Percentiles rank a stretch among this genome's conserved stretches.
phyloP scores from a whole-genome alignment of 345 rosid species.

The Psidium friedrichsthalianum region DNA sequence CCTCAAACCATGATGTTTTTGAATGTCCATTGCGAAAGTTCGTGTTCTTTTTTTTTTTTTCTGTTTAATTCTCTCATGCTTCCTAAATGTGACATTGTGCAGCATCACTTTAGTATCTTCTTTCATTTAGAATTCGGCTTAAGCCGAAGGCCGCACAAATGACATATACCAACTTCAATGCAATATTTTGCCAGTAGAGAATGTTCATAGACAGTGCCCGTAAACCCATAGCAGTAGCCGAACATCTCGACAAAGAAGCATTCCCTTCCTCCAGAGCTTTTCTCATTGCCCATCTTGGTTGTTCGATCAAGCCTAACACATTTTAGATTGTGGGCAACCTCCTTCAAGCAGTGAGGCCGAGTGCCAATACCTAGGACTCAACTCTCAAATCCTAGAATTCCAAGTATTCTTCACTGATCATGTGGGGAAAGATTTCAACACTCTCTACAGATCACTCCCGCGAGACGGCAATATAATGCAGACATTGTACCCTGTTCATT shows the following conservation, averaged over 20 bases:
- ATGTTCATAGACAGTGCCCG: not conserved
- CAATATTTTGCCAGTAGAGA: not conserved
- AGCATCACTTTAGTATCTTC: not conserved
- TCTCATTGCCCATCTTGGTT: not conserved
- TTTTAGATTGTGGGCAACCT: not conserved
- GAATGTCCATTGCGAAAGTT: no score
- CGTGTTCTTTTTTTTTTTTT: no score
- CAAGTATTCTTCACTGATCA: constrained; percentile 8
- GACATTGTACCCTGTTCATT: not conserved
- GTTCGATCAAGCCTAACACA: constrained; percentile 1
- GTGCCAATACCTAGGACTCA: not conserved
- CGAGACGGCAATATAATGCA: not conserved
- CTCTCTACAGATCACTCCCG: not conserved
- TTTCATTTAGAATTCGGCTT: not conserved
- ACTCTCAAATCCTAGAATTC: not conserved
- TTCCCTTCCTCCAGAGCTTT: not conserved
- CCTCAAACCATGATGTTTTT: no score
- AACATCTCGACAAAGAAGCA: not conserved
- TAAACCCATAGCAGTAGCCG: not conserved
- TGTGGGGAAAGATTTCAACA: not conserved
- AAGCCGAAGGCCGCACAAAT: not conserved
- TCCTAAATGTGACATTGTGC: not conserved
- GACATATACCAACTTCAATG: no score
- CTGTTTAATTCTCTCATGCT: not conserved
- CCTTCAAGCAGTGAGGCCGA: not conserved